phyloP scores from a whole-genome alignment of 2,329 filamentous ascomycete genomes.

The Aspergillus texensis region DNA sequence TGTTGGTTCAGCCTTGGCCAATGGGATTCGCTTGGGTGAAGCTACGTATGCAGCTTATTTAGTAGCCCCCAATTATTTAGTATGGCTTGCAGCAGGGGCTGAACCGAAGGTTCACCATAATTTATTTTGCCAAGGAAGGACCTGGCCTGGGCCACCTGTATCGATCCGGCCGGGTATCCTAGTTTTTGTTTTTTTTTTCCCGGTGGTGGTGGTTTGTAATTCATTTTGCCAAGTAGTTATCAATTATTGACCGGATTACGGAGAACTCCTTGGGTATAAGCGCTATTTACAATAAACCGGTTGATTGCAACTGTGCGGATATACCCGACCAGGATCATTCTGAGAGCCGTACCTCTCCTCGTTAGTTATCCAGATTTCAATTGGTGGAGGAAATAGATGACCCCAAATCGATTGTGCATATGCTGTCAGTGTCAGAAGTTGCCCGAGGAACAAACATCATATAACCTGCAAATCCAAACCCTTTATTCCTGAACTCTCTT shows the following conservation, averaged over 20 bases:
- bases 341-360: background rate
- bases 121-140: background rate
- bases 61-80: conserved; percentile 5
- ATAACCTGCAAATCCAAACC: conserved; percentile 4
- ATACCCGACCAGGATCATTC: background rate
- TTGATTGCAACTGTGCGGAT: background rate
- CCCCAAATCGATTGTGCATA: background rate
- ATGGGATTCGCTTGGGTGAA: background rate
- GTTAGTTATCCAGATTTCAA: background rate
- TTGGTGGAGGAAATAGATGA: background rate
- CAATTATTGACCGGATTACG: conserved; percentile 1
- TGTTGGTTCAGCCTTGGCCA: background rate
- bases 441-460: conserved; percentile 3
- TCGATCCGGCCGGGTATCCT: background rate
- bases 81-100: conserved; percentile 11
- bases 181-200: background rate
- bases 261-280: background rate
- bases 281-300: background rate
- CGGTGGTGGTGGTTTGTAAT: background rate
- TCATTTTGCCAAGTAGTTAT: background rate
- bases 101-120: background rate
- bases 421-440: background rate
- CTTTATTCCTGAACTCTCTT: background rate
- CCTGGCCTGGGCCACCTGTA: background rate
- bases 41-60: conserved; percentile 11